Percentiles rank a stretch among this genome's conserved stretches.
These are phyloP conservation scores for Phytophthora citricola DNA, from an alignment of 352 stramenopile genomes.

Conservation along the genomic window DNA sequence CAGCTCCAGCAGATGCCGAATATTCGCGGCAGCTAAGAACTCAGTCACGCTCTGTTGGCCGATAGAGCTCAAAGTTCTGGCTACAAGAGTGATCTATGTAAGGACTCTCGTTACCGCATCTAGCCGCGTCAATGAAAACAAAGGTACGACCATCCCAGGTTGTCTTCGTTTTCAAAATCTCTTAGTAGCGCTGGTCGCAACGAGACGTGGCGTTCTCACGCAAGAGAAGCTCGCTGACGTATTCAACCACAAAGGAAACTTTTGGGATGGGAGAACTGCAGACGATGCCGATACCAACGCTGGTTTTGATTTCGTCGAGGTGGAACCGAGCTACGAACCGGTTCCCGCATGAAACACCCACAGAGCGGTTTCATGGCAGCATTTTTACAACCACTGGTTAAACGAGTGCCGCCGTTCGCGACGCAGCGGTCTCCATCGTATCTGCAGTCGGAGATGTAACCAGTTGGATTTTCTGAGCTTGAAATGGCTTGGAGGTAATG, in stretches of 20 bases:
- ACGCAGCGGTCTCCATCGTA: conserved; percentile 1
- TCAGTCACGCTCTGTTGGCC: too few relatives aligned
- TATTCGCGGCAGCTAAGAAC: too few relatives aligned
- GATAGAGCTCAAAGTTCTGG: conserved; percentile 1
- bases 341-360: background rate
- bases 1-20: too few relatives aligned
- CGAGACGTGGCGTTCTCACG: background rate
- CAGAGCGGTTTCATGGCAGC: conserved; percentile 3
- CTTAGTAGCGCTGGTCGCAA: background rate
- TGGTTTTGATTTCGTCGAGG: background rate
- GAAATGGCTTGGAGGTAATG: background rate
- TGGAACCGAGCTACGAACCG: background rate
- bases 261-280: conserved; percentile 2
- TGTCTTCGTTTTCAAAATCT: background rate
- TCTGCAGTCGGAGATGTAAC: background rate
- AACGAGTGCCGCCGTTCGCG: background rate
- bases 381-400: conserved; percentile 4
- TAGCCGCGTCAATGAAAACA: background rate
- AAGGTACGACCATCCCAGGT: background rate
- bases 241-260: conserved; percentile 1
- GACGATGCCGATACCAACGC: background rate
- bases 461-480: background rate
- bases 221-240: background rate
- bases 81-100: background rate
- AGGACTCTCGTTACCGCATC: background rate